Evolutionary conservation across 2,329 filamentous ascomycete species (phyloP), one percentile per base, ranked within the genome.

Genomic region (Aschersonia sp.): DNA sequence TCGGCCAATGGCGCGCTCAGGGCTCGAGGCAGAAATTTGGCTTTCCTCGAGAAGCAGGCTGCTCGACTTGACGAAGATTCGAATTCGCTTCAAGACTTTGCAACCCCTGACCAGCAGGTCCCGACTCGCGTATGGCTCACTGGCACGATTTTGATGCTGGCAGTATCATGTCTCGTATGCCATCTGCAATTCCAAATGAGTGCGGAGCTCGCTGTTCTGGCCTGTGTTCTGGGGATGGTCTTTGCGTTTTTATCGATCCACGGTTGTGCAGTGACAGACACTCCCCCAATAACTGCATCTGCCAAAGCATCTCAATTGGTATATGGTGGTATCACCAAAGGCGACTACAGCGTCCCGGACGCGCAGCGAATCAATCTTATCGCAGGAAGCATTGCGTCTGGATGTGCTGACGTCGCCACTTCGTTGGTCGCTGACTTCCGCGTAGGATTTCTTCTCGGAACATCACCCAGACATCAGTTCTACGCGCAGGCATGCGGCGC

Each of bases 241-340:
- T 79, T 79, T 59, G 72, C 75, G 44, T 76, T 79, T 62, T 64
- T 79, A 40, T 72, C 56, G 46, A 66, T 67, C 49, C 65, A 66
- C 39, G 64, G 64, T 7, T 66, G 75, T 44, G 77, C 77, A 11
- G 75, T 79, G 54, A 79, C 76, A 1, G 64, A 67, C 54, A 74
- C 74, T 54, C 79, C 79, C 0, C 81, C 81, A 0, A 66, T 84
- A 2, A 83, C 80, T 4, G 78, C 81, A 4, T 78, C 78, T 0
- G 73, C 79, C 53, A 85, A 84, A 63, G 80, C 80, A 5, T 81
- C 78, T 2, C 81, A 84, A 65, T 75, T 84, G 49, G 71, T 85
- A 47, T 78, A 81, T 44, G 80, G 80, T 53, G 80, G 75, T 46
- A 78, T 79, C 32, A 83, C 79, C 37, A 70, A 72, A 52, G 67